Base-by-base conservation (phyloP, 805 yeast genomes). In the Zygotorulaspora chibaensis region DNA sequence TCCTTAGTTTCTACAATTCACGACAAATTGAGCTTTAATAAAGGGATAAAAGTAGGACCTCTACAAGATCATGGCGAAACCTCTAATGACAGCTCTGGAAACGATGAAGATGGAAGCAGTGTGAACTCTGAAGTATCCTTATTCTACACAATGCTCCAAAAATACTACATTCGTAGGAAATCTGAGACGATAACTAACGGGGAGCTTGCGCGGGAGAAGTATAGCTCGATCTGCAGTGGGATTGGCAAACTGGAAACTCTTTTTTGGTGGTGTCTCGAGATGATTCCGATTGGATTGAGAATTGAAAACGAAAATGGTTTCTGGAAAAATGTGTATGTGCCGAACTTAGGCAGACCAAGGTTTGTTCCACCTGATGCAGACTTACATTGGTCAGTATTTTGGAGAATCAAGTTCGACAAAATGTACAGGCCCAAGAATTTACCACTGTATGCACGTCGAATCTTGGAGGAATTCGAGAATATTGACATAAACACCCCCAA, bases 341-440 rank as follows among this genome's bases (percentile, higher is more conserved):
- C 87, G 1, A 81, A 83, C 55, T 54, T 80, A 2, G 87, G 87
- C 2, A 65, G 77, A 11, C 46, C 59, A 3, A 66, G 87, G 48
- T 65, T 65, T 35, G 63, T 82, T 3, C 85, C 86, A 1, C 47
- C 50, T 1, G 61, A 69, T 46, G 72, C 75, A 9, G 62, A 60
- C 11, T 48, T 81, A 28, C 87, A 83, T 60, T 83, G 87, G 87
- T 80, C 86, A 38, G 72, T 81, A 1, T 70, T 68, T 48, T 81
- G 82, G 79, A 66, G 83, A 51, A 55, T 75, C 43, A 77, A 72
- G 47, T 71, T 64, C 50, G 68, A 75, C 42, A 45, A 58, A 29
- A 76, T 72, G 51, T 77, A 79, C 51, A 46, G 61, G 1, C 83
- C 83, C 0, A 42, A 38, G 1, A 74, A 77, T 50, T 44, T 76